Percentiles rank a stretch among this genome's conserved stretches.
Evolutionary conservation across 495 filamentous ascomycete genomes (phyloP).

Genomic region (Aspergillus heteromorphus): DNA sequence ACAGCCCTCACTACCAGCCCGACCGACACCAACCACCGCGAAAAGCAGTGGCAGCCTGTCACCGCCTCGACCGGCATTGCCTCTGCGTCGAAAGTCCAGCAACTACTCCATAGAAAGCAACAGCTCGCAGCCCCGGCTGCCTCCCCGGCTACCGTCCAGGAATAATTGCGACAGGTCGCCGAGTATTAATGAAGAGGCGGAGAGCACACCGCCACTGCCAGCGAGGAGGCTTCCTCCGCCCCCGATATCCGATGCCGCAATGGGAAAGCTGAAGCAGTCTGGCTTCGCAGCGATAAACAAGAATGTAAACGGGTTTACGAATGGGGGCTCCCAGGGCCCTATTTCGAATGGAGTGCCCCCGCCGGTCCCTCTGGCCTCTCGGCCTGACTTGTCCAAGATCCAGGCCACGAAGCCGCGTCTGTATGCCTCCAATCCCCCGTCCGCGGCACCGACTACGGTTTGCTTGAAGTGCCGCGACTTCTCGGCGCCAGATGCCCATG

Average conservation of each 20-base stretch:
- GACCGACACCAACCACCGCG: constrained; percentile 19
- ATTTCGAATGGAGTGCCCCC: constrained; percentile 36
- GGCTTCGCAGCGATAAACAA: constrained; percentile 41
- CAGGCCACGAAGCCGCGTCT: constrained; percentile 50
- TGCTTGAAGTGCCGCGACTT: constrained; percentile 88
- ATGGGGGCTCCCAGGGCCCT: constrained; percentile 10
- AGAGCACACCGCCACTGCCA: constrained; percentile 15
- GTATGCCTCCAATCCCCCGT: constrained; percentile 14
- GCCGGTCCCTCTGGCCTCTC: constrained; percentile 50
- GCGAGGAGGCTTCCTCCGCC: constrained; percentile 33
- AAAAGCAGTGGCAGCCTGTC: constrained; percentile 17
- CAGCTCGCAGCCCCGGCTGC: constrained; percentile 5
- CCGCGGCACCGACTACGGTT: constrained; percentile 13
- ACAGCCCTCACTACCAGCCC: constrained; percentile 18
- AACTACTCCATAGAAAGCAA: constrained; percentile 8
- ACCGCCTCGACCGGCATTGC: constrained; percentile 10
- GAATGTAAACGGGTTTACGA: constrained; percentile 4
- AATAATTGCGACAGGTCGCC: constrained; percentile 17
- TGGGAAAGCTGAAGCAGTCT: constrained; percentile 29
- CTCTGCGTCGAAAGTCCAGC: constrained; percentile 16
- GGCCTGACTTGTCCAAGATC: constrained; percentile 53
- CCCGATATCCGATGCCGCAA: constrained; percentile 19
- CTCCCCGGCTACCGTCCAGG: constrained; percentile 31
- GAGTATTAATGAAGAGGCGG: constrained; percentile 11
- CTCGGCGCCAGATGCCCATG: constrained; percentile 71